Evolutionary conservation across 1,284 basidiomycete species (phyloP), one percentile per base, ranked within the genome.

Genomic region (Trametes pubescens): DNA sequence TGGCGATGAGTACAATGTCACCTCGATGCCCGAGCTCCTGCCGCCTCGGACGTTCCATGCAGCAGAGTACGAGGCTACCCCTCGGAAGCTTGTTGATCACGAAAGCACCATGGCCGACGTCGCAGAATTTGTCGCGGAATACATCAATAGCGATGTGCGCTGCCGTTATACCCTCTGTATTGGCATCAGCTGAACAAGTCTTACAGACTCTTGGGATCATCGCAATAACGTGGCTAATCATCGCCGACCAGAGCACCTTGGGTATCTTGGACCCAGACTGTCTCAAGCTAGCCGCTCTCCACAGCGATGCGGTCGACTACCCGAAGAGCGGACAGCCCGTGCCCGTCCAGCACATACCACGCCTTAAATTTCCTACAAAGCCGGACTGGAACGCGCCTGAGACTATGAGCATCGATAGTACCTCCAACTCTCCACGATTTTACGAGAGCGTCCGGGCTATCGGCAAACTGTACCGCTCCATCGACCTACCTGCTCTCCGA

Each of bases 291-390:
- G 86, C 92, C 0, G 77, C 82, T 49, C 76, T 91, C 24, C 92
- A 91, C 73, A 86, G 91, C 69, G 80, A 87, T 67, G 89, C 87
- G 26, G 90, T 89, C 1, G 90, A 90, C 78, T 94, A 84, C 71
- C 85, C 82, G 3, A 76, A 87, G 76, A 88, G 81, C 64, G 88
- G 89, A 11, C 80, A 82, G 7, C 82, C 89, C 0, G 88, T 91
- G 8, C 73, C 74, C 7, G 68, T 82, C 34, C 48, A 72, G 1
- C 65, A 73, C 6, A 83, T 91, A 16, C 90, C 90, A 0, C 82
- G 69, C 70, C 75, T 78, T 10, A 76, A 78, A 43, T 68, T 70
- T 52, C 67, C 62, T 2, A 56, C 48, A 16, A 83, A 79, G 51
- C 88, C 88, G 8, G 88, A 90, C 71, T 90, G 88, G 87, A 80